Evolutionary conservation across 208 protist species (phyloP), one percentile per base, ranked within the genome.

Genomic region (Crithidia expoeki): DNA sequence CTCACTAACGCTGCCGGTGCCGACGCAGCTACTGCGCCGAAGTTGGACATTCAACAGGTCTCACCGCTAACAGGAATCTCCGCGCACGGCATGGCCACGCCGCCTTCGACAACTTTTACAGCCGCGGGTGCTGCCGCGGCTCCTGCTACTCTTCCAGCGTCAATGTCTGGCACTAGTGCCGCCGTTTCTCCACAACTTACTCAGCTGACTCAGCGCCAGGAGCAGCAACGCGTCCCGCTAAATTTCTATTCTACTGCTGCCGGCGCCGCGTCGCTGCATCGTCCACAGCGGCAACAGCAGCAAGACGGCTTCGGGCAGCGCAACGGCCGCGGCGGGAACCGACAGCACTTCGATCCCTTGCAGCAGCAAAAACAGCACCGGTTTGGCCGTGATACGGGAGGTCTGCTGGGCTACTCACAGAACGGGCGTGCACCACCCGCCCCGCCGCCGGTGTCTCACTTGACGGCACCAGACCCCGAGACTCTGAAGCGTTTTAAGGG

Each of bases 401-500:
- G 25, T 50, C 11, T 32, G 28, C 27, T 42, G 2, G 42, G 42
- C n/a, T 52, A 52, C 58, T 14, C 25, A 17, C 27, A 47, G 32
- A 19, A 66, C 46, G 9, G n/a, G 17, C 46, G 62, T 33, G 50
- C 62, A 12, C 28, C 28, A 4, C 32, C 46, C 4, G 21, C 19
- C 3, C 50, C 28, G 2, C 11, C 16, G 14, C 59, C 67, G 1
- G 65, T 51, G 21, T 62, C n/a, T 3, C 33, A 32, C 32, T 23
- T 16, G 50, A 25, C 38, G 11, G 64, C 75, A 4, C 46, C 68
- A 7, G 76, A 85, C 28, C 55, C 80, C 9, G 81, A 19, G 17
- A 57, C 57, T 19, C 19, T 88, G 42, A n/a, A 78, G 28, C 66
- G 72, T 46, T 91, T 93, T 72, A 80, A 84, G 60, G 53, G 52